A percentile compares a stretch with the other conserved stretches of the same genome.
These are phyloP conservation scores for Yarrowia bubula DNA, from an alignment of 805 yeast species.

Conservation along the genomic window DNA sequence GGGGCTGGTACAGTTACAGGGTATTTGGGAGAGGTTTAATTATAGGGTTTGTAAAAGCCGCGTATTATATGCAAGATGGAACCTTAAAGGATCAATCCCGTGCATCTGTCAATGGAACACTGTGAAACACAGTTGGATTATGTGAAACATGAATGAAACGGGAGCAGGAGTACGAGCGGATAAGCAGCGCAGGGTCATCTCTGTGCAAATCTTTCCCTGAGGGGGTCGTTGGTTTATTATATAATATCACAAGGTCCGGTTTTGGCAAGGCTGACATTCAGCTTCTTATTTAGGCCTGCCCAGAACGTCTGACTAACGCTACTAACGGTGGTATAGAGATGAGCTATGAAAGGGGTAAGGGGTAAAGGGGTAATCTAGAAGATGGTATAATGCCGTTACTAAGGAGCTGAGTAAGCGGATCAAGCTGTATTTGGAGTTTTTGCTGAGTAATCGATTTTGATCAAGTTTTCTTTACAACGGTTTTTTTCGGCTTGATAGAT, in stretches of 20 bases:
- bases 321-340: too few relatives aligned
- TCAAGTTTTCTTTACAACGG: too few relatives aligned
- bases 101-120: neutral
- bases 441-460: too few relatives aligned
- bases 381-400: too few relatives aligned
- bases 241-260: neutral
- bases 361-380: too few relatives aligned
- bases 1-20: neutral
- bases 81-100: neutral
- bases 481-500: too few relatives aligned
- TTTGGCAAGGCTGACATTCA: too few relatives aligned
- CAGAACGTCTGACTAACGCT: too few relatives aligned
- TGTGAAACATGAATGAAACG: neutral
- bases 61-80: neutral
- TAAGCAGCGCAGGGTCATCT: neutral
- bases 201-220: neutral
- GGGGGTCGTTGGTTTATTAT: neutral
- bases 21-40: neutral
- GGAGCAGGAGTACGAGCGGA: neutral
- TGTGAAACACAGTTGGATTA: neutral
- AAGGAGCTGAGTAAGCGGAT: too few relatives aligned
- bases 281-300: too few relatives aligned
- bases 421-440: too few relatives aligned
- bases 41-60: neutral
- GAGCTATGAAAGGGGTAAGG: too few relatives aligned